These are phyloP conservation scores for Extremus antarcticus DNA, from an alignment of 495 filamentous ascomycete genomes.

Conservation along the genomic window DNA sequence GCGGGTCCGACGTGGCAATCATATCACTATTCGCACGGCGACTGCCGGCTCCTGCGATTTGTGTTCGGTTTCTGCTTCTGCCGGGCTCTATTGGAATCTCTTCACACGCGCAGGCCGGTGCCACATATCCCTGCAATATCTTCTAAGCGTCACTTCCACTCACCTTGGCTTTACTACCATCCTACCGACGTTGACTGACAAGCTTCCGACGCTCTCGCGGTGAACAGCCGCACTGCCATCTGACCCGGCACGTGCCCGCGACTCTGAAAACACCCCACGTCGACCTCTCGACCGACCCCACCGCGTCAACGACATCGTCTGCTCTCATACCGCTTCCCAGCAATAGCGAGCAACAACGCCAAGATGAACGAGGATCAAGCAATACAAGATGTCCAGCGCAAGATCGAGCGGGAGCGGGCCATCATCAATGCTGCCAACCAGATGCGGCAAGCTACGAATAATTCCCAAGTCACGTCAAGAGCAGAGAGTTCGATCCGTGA, in stretches of 20 bases:
- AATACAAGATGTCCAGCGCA: constrained; percentile 78
- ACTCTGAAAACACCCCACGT: not conserved
- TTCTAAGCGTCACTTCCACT: not conserved
- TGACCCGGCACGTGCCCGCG: not conserved
- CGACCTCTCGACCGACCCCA: not conserved
- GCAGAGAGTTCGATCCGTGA: constrained; percentile 89
- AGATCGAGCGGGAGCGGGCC: constrained; percentile 96
- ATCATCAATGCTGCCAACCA: constrained; percentile 87
- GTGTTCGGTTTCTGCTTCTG: not conserved
- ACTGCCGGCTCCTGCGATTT: not conserved
- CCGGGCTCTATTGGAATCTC: not conserved
- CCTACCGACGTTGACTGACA: not conserved
- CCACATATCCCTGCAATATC: not conserved
- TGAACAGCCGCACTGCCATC: too few species aligned
- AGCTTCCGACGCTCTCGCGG: too few species aligned
- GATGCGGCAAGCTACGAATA: constrained; percentile 91
- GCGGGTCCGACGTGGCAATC: too few species aligned
- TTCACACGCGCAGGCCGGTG: not conserved
- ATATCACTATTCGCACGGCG: not conserved
- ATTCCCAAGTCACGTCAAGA: constrained; percentile 74
- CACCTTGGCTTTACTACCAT: not conserved
- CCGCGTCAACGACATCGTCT: not conserved
- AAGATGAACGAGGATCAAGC: constrained; percentile 62
- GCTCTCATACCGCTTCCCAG: not conserved
- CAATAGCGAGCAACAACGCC: constrained; percentile 2